Conservation (phyloP, 148 eudicot species). For the Vaccinium corymbosum region DNA sequence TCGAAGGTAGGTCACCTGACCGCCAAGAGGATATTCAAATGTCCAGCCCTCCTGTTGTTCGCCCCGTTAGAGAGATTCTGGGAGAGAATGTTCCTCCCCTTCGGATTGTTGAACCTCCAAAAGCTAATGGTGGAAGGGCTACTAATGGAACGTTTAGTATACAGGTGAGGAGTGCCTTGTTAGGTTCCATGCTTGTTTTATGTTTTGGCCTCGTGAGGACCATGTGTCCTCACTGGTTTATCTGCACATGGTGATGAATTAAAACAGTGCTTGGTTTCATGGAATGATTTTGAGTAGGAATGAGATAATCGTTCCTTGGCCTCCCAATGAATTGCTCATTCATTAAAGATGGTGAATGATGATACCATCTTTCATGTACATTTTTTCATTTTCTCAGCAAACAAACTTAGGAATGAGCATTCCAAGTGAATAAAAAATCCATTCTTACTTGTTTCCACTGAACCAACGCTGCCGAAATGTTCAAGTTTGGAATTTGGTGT, state of each 20-base stretch:
- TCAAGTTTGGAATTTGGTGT: not conserved
- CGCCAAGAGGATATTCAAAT: constrained; percentile 44
- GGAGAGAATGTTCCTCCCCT: constrained; percentile 77
- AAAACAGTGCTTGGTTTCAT: not conserved
- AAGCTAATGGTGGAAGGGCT: constrained; percentile 47
- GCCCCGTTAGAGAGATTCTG: constrained; percentile 80
- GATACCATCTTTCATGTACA: not conserved
- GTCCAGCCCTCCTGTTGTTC: constrained; percentile 66
- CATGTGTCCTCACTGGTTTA: not conserved
- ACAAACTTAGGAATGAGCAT: not conserved
- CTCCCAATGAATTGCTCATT: not conserved
- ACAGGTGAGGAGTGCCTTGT: constrained; percentile 46
- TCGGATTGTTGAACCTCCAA: constrained; percentile 88
- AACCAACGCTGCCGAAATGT: not conserved
- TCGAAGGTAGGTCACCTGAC: constrained; percentile 79
- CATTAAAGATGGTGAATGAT: not conserved
- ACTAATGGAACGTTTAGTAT: constrained; percentile 39
- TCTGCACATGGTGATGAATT: not conserved
- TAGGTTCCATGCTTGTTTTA: not conserved
- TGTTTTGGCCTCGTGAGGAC: not conserved
- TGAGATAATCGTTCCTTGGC: not conserved
- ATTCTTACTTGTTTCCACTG: not conserved
- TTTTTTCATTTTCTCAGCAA: not conserved
- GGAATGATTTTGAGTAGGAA: not conserved
- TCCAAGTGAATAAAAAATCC: not conserved